Conservation (phyloP, 2,329 filamentous ascomycete species). For the Trichoderma sp. region DNA sequence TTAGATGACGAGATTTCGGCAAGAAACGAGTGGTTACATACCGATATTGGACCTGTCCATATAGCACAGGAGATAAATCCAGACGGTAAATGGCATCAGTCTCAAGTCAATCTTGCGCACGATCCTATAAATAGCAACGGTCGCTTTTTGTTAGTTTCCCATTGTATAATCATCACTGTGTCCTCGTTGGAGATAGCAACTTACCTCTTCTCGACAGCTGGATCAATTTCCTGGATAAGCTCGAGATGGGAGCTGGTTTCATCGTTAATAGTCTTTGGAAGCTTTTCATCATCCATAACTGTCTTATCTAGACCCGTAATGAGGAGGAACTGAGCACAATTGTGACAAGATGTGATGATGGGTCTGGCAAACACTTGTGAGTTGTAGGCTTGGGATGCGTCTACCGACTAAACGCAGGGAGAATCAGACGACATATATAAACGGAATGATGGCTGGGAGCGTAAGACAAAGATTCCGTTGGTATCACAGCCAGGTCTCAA, state of each 20-base stretch:
- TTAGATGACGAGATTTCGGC: neutral
- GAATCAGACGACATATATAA: slow-evolving; percentile 3
- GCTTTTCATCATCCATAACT: neutral
- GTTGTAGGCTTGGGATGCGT: neutral
- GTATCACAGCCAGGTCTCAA: neutral
- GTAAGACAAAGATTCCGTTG: neutral
- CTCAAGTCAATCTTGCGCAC: neutral
- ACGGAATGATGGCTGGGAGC: neutral
- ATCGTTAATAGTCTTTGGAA: slow-evolving; percentile 3
- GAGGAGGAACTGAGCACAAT: neutral
- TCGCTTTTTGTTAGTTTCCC: neutral
- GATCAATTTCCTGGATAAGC: neutral
- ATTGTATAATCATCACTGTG: too few relatives aligned
- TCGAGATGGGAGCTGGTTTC: neutral
- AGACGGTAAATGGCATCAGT: neutral
- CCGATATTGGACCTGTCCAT: slow-evolving; percentile 5
- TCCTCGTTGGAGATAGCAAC: neutral
- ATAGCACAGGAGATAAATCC: neutral
- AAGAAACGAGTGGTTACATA: neutral
- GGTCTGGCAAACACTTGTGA: neutral
- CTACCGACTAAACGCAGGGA: neutral
- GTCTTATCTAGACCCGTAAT: neutral
- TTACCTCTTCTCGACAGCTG: neutral
- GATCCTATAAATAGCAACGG: neutral
- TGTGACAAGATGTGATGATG: neutral